Base-by-base conservation (phyloP, 345 rosid genomes). In the Moricandia arvensis region DNA sequence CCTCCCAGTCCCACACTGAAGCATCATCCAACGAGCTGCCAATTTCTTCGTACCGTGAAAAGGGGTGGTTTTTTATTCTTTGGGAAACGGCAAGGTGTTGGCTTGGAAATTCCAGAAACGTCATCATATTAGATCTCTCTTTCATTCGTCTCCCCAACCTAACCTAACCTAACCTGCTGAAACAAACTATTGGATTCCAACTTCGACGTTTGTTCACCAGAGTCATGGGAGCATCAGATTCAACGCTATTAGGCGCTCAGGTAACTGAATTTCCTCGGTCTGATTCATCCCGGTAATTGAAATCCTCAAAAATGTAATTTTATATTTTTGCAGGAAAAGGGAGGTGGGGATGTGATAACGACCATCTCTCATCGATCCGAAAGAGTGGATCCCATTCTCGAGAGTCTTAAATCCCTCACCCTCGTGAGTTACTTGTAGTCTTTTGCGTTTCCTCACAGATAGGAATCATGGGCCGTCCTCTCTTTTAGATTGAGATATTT, bases 361-460 rank as follows among this genome's bases (percentile, higher is more conserved):
- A 93, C 97, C 11, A 85, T 91, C 17, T 87, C 96, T 33, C 82
- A 82, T 83, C 83, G 87, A 74, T 72, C 80, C 0, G 89, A 88
- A 67, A 38, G 74, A 38, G 85, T 82, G 16, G 97, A 93, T 79
- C 95, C 91, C 24, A 5, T 91, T 69, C 81, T 90, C 58, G 93
- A 89, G 83, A 87, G 72, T 79, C 93, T 94, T 34, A 86, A 80
- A 79, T 90, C 97, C 58, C 96, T 90, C 71, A 76, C 81, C 75
- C 80, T 91, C 62, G 98, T 94, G 78, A 81, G 96, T 77, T 37
- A 11, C 63, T 37, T 37, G 5, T 29, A 29, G 31, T 29, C 1
- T 29, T 29, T 29, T 29, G 31, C 3, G 31, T 29, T 29, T 37
- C 12, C 43, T 37, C 17, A 3, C 5, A 26, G 6, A 33, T 1